Evolutionary conservation across 108 stramenopile species (phyloP), one percentile per base, ranked within the genome.

Genomic region (Chaetoceros muelleri): DNA sequence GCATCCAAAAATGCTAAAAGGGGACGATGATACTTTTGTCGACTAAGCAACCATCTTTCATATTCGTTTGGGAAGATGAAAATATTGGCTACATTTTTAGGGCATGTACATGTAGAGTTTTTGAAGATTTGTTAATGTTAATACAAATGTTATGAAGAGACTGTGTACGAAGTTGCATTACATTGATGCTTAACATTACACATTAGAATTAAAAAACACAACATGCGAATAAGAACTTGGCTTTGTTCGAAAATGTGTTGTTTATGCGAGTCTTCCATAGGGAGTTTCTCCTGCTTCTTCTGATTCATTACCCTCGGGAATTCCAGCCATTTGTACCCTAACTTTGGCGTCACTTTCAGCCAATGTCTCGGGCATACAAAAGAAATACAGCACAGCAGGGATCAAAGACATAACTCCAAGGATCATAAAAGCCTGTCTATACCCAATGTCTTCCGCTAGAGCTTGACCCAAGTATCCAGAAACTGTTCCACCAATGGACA

Each of bases 401-500:
- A 85, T 58, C 19, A 79, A 28, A 20, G 86, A 78, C 68, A 92
- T 74, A 52, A 85, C n/a, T 48, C 78, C 78, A 26, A 92, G 58
- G 59, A 92, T 82, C 58, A 76, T 70, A 55, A 85, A 92, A 7
- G 90, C 84, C 44, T 58, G 55, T 29, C 84, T 68, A 58, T 87
- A 87, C 30, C 82, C 86, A 26, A 71, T 52, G 62, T 92, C 81
- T 65, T 85, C 57, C 3, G 90, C 90, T 34, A 92, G 68, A 1
- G 81, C 82, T 70, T 87, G 80, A 10, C 90, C 90, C 50, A 92
- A 61, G 60, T 85, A 87, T 50, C 90, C 85, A 53, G 79, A 81
- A 17, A 92, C 80, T n/a, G 90, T 92, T n/a, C 90, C 85, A 22
- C 90, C 90, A 64, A 92, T 87, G 27, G 77, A 81, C 90, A 92